Evolutionary conservation across 306 rosid species (phyloP).

Genomic region (Fagus sylvatica): DNA sequence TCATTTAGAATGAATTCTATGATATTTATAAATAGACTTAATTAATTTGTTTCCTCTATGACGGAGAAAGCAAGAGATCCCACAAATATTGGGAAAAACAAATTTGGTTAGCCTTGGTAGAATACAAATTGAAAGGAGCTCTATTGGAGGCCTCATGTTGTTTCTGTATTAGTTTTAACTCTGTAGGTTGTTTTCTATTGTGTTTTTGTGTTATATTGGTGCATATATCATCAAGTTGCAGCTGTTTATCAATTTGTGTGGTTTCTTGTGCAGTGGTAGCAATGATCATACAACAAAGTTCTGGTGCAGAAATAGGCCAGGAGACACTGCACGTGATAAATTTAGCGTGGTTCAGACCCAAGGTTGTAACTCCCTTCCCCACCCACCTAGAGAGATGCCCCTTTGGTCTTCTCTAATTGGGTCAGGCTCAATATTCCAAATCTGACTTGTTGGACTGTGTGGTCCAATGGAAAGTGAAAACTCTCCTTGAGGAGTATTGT

Average conservation of each 20-base stretch:
- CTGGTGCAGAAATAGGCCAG: constrained; percentile 99
- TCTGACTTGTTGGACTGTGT: not conserved
- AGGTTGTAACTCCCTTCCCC: constrained; percentile 44
- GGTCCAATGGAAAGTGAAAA: constrained; percentile 1
- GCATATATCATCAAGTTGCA: constrained; percentile 11
- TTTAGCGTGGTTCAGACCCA: constrained; percentile 62
- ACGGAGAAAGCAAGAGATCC: not conserved
- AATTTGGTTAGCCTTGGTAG: not conserved
- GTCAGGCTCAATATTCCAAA: not conserved
- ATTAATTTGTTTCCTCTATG: not conserved
- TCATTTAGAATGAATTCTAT: not conserved
- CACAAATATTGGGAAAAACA: not conserved
- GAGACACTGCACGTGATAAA: constrained; percentile 85
- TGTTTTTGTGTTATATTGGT: constrained; percentile 5
- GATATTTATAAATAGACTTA: not conserved
- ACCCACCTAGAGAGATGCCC: not conserved
- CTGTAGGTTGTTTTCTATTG: not conserved
- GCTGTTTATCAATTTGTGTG: constrained; percentile 11
- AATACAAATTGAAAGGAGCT: not conserved
- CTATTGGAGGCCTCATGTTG: not conserved
- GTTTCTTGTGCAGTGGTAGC: constrained; percentile 85
- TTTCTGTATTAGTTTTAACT: not conserved
- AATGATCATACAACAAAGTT: constrained; percentile 95
- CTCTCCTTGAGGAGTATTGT: not conserved
- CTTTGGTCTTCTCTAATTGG: not conserved